Evolutionary conservation across 805 yeast genomes (phyloP), one percentile per base, ranked within the genome.

Genomic region (Brettanomyces anomalus): DNA sequence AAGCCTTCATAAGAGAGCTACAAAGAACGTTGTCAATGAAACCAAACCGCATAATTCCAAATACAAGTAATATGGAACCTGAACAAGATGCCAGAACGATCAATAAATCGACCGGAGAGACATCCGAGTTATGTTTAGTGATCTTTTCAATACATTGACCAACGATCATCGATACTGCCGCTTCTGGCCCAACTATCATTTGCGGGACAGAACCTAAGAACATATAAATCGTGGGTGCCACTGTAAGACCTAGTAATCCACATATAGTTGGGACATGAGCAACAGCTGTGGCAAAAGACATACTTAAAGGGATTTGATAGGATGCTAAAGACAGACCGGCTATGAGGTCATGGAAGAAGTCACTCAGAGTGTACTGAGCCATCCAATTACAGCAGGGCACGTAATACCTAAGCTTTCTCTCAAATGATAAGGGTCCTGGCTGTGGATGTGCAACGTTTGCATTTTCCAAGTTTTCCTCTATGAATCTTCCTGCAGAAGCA

Each of bases 111-210:
- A 77, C 69, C 0, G 77, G 66, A 37, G 65, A 65, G 11, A 75
- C 51, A 24, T 55, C 50, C 20, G 60, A 64, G 46, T 65, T 64
- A 50, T 66, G 77, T 18, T 65, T 69, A 19, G 70, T 51, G 37
- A 70, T 58, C n/a, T 71, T 75, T 46, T 81, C 83, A 8, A 85
- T 76, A 0, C 82, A 77, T 52, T 83, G 90, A 2, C 96, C 96
- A 20, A 84, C 79, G 13, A 88, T 78, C 52, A 89, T 67, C 0
- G 94, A 85, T 7, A 86, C 78, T 0, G 95, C 89, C 16, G 90
- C 89, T 59, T 88, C 94, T 1, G 96, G 96, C 0, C 96, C 96
- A 16, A 88, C 94, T 33, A 87, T 79, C 82, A 88, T 77, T 46
- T 81, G 81, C 0, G 96, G 96, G 1, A 87, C 94, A 0, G 93